These are phyloP conservation scores for Termitomyces sp. DNA, from an alignment of 768 basidiomycete species.

Conservation along the genomic window DNA sequence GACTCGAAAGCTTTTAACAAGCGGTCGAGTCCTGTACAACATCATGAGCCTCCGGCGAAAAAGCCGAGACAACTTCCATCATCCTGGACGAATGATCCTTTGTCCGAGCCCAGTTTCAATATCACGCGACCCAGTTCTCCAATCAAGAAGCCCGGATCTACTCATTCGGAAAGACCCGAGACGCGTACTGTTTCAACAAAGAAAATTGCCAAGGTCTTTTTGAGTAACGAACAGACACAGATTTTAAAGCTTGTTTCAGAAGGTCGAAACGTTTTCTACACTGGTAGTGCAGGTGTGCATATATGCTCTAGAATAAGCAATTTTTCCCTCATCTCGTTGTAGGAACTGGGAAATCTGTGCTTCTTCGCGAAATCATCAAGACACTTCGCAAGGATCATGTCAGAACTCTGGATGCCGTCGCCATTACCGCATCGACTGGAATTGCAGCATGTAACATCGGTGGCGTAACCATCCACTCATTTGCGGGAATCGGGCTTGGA, in stretches of 20 bases:
- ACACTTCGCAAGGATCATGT: constrained; percentile 51
- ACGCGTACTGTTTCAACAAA: constrained; percentile 12
- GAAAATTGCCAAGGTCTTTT: constrained; percentile 41
- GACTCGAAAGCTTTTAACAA: constrained; percentile 31
- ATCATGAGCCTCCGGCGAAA: constrained; percentile 31
- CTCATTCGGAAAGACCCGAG: constrained; percentile 6
- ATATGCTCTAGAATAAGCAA: constrained; percentile 1
- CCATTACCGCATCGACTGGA: constrained; percentile 86
- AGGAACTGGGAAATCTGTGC: constrained; percentile 97
- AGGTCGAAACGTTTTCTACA: constrained; percentile 85
- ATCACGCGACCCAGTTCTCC: constrained; percentile 7
- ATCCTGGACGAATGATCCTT: constrained; percentile 37
- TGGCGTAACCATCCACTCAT: constrained; percentile 92
- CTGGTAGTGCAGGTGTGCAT: constrained; percentile 85
- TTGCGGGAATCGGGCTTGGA: constrained; percentile 90
- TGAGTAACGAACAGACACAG: constrained; percentile 84
- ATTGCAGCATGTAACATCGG: constrained; percentile 99
- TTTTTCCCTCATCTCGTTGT: neutral
- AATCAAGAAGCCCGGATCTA: constrained; percentile 2
- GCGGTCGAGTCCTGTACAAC: constrained; percentile 25
- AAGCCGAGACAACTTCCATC: constrained; percentile 53
- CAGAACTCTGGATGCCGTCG: constrained; percentile 66
- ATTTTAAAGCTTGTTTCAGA: constrained; percentile 75
- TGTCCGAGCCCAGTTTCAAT: constrained; percentile 29
- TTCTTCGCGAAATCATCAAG: constrained; percentile 88